phyloP scores from a whole-genome alignment of 257 asterid species.

The Mentha longifolia region DNA sequence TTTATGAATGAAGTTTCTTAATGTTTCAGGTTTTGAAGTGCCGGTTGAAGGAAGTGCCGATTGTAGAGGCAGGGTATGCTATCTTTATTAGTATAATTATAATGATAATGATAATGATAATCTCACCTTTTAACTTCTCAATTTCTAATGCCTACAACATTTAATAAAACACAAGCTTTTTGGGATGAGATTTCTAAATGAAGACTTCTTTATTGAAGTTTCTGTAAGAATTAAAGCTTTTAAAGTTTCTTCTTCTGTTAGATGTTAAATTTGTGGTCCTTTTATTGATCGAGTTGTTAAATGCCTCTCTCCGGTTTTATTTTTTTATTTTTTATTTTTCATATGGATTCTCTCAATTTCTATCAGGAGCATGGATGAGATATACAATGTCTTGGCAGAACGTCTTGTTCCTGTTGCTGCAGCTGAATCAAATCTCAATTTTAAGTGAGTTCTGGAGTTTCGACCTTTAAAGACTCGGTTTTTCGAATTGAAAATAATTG shows the following conservation, averaged over 20 bases:
- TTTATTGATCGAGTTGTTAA: conserved; percentile 1
- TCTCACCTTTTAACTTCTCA: too few relatives aligned
- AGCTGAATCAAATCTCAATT: conserved; percentile 66
- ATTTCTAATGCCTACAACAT: not conserved
- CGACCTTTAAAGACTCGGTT: conserved; percentile 5
- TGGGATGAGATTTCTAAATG: conserved; percentile 4
- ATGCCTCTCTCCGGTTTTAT: not conserved
- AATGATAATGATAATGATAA: not conserved
- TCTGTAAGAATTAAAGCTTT: conserved; percentile 24
- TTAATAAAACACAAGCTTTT: conserved; percentile 4
- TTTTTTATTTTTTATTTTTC: conserved; percentile 14
- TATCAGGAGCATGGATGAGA: conserved; percentile 79
- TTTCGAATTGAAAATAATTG: conserved; percentile 19
- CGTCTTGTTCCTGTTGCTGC: conserved; percentile 84
- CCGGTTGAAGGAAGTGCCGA: conserved; percentile 51
- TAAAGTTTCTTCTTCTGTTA: not conserved
- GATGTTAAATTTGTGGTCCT: not conserved
- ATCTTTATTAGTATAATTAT: conserved; percentile 11
- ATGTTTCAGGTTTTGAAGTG: conserved; percentile 47
- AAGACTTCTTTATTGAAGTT: not conserved
- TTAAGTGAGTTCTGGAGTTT: conserved; percentile 57
- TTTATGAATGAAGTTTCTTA: not conserved
- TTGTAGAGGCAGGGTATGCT: conserved; percentile 56
- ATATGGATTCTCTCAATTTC: conserved; percentile 22
- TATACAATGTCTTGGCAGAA: conserved; percentile 75